Conservation (phyloP, 306 rosid genomes). For the Castanospermum australe region DNA sequence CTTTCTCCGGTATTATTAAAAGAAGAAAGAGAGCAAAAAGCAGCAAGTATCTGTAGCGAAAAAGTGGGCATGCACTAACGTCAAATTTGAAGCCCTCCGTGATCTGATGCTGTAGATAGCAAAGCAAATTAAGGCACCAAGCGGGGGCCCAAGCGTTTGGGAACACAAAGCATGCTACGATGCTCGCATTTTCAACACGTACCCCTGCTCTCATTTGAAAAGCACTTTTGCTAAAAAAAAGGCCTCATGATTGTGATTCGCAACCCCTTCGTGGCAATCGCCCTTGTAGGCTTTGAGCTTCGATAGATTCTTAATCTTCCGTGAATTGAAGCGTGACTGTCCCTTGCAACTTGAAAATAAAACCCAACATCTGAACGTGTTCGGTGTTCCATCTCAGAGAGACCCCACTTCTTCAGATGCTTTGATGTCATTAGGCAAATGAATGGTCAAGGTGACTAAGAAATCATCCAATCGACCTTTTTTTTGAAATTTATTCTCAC, state of each 20-base stretch:
- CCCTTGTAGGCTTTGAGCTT: neutral
- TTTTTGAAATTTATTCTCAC: conserved; percentile 32
- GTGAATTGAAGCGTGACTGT: neutral
- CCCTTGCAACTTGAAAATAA: neutral
- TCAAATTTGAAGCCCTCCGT: neutral
- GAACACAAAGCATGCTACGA: neutral
- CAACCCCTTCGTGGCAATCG: neutral
- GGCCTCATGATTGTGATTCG: neutral
- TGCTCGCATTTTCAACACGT: conserved; percentile 2
- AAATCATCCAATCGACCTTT: conserved; percentile 6
- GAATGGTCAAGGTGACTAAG: conserved; percentile 43
- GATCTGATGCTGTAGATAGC: neutral
- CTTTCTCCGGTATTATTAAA: neutral
- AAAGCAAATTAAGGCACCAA: neutral
- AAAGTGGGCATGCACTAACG: conserved; percentile 8
- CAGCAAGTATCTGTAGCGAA: neutral
- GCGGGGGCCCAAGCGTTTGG: neutral
- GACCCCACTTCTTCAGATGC: conserved; percentile 28
- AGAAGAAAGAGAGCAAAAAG: neutral
- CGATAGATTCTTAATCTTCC: neutral
- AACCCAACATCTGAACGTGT: no score
- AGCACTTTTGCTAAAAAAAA: neutral
- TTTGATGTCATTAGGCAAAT: conserved; percentile 31
- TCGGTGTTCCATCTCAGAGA: conserved; percentile 15
- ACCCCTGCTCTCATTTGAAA: neutral